Evolutionary conservation across 2,329 filamentous ascomycete species (phyloP), one percentile per base, ranked within the genome.

Genomic region (Botrytis sinoallii): DNA sequence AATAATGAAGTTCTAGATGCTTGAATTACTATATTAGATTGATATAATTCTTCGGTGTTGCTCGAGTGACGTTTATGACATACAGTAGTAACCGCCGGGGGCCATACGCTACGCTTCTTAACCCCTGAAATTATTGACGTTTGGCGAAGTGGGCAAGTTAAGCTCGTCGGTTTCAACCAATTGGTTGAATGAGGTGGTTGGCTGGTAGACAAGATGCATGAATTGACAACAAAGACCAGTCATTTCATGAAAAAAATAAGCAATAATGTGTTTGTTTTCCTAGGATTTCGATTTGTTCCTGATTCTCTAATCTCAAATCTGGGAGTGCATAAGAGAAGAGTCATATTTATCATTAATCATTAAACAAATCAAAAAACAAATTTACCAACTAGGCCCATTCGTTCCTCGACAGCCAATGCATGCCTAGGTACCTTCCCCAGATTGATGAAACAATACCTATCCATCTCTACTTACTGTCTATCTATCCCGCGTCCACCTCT

Each of bases 401-500:
- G 48, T 70, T 70, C 32, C 66, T 73, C 73, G 59, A 40, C 60
- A 73, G 60, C 76, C 77, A 77, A 73, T 79, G 74, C 52, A 75
- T 75, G 75, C 75, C 70, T 74, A 52, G 48, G 48, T 52, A 59
- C 77, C 75, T 77, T 78, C 79, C 79, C 78, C 77, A 73, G 77
- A 79, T 77, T 78, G 68, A 75, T 79, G 77, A 80, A 79, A 79
- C 78, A 42, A 35, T 57, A 57, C 52, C 25, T n/a, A 52, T 55
- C 52, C n/a, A 29, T 55, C 25, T n/a, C 16, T 55, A 55, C n/a
- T 18, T 55, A 9, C 52, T 57, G 9, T 57, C 52, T 55, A 29
- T 57, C 52, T 40, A 59, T 46, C 40, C 52, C 44, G 32, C 32
- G 29, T 68, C 63, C 46, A 71, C 40, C 1, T 29, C 10, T 57